Conservation (phyloP, 116 monocot species). For the Posidonia oceanica region DNA sequence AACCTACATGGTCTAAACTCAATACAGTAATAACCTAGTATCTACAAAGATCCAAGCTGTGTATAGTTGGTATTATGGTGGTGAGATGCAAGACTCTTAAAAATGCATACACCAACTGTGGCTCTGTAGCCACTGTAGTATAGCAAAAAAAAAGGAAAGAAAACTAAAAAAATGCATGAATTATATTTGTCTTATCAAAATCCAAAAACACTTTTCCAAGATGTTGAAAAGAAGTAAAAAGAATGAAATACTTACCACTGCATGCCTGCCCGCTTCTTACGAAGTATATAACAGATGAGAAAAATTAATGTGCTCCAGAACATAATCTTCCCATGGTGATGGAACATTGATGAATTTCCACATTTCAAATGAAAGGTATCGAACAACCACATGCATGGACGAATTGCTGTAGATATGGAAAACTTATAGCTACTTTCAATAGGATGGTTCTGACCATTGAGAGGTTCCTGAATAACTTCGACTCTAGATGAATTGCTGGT, state of each 20-base stretch:
- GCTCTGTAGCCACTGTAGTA: too few species aligned
- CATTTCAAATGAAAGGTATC: constrained; percentile 32
- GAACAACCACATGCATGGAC: constrained; percentile 40
- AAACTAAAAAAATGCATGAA: too few species aligned
- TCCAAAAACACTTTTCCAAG: too few species aligned
- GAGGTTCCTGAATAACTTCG: not conserved
- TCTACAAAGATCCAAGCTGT: too few species aligned
- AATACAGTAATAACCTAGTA: too few species aligned
- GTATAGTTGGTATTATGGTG: too few species aligned
- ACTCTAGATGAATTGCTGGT: constrained; percentile 7
- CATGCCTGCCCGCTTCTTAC: constrained; percentile 23
- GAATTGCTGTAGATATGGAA: constrained; percentile 11
- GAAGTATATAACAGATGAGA: constrained; percentile 27
- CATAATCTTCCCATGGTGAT: constrained; percentile 40
- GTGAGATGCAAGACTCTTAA: too few species aligned
- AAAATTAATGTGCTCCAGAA: constrained; percentile 29
- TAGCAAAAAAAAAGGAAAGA: too few species aligned
- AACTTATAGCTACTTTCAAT: constrained; percentile 14
- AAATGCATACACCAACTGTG: too few species aligned
- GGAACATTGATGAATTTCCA: constrained; percentile 22
- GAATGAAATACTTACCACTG: constrained; percentile 23
- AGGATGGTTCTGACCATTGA: constrained; percentile 5
- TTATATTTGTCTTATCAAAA: too few species aligned
- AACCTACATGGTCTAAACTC: too few species aligned
- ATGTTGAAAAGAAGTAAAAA: not conserved